A percentile compares a stretch with the other conserved stretches of the same genome.
phyloP scores from a whole-genome alignment of 75 land plant genomes.

The Pinus albicaulis region DNA sequence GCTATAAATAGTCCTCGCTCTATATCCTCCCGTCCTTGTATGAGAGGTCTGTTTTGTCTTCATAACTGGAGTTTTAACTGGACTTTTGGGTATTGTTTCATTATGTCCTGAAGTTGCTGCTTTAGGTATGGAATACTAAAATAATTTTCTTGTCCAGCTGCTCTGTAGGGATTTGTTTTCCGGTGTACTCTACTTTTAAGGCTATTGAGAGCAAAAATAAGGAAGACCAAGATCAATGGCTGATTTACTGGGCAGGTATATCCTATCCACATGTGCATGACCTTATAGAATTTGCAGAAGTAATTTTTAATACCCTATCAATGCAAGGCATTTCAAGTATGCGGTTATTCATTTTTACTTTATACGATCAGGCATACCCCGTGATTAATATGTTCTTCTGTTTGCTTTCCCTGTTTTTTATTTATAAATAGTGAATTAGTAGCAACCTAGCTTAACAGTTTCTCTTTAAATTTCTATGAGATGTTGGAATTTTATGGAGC shows the following conservation, averaged over 20 bases:
- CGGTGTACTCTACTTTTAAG: constrained; percentile 86
- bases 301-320: background rate
- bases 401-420: background rate
- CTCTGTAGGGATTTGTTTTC: constrained; percentile 68
- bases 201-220: constrained; percentile 65
- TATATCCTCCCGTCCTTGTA: too few relatives aligned
- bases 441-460: background rate
- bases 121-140: constrained; percentile 3
- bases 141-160: constrained; percentile 35
- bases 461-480: background rate
- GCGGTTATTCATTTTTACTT: background rate
- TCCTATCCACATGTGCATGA: background rate
- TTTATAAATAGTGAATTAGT: background rate
- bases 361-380: background rate
- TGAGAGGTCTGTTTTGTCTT: background rate
- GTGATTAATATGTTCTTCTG: background rate
- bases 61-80: background rate
- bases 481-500: background rate
- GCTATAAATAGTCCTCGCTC: too few relatives aligned
- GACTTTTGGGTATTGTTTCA: background rate
- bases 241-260: constrained; percentile 81
- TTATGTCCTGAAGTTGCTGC: background rate
- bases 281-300: background rate
- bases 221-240: constrained; percentile 72
- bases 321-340: background rate